Evolutionary conservation across 2,329 filamentous ascomycete genomes (phyloP).

Genomic region (Exserohilum rostratum): DNA sequence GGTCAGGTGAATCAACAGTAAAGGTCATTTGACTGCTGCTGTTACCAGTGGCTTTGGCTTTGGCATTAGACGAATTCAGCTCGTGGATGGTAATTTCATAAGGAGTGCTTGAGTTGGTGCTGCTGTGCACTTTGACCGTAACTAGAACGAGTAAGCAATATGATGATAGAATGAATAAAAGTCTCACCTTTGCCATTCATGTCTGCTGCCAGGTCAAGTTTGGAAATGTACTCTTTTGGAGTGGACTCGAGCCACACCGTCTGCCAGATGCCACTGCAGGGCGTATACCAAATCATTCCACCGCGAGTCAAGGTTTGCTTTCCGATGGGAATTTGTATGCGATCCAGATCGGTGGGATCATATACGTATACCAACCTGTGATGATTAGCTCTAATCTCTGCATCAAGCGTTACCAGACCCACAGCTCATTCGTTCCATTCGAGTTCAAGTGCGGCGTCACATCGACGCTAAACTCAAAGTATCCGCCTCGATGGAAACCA

Average conservation of each 20-base stretch:
- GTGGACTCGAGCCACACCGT: slow-evolving; percentile 73
- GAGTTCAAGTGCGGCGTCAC: slow-evolving; percentile 55
- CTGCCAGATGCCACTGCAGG: slow-evolving; percentile 78
- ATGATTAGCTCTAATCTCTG: not conserved
- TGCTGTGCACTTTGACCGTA: slow-evolving; percentile 61
- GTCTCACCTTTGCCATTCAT: slow-evolving; percentile 41
- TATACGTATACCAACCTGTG: slow-evolving; percentile 67
- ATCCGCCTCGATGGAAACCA: slow-evolving; percentile 64
- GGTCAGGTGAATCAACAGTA: slow-evolving; percentile 58
- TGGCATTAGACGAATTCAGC: slow-evolving; percentile 40
- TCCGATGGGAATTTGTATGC: slow-evolving; percentile 66
- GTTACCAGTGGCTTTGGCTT: slow-evolving; percentile 54
- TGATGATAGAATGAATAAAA: not conserved
- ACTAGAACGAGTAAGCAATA: slow-evolving; percentile 50
- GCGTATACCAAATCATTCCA: slow-evolving; percentile 71
- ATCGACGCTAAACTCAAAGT: slow-evolving; percentile 67
- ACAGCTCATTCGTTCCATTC: slow-evolving; percentile 62
- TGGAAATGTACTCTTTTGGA: slow-evolving; percentile 62
- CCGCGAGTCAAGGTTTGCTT: slow-evolving; percentile 65
- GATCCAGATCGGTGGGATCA: slow-evolving; percentile 67
- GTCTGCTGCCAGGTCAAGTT: slow-evolving; percentile 63
- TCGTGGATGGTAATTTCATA: slow-evolving; percentile 51
- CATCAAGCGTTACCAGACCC: slow-evolving; percentile 15
- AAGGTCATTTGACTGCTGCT: slow-evolving; percentile 63
- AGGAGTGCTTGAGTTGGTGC: slow-evolving; percentile 39